Evolutionary conservation across 805 yeast genomes (phyloP), one percentile per base, ranked within the genome.

Genomic region (Zygoascus bituminiphila): DNA sequence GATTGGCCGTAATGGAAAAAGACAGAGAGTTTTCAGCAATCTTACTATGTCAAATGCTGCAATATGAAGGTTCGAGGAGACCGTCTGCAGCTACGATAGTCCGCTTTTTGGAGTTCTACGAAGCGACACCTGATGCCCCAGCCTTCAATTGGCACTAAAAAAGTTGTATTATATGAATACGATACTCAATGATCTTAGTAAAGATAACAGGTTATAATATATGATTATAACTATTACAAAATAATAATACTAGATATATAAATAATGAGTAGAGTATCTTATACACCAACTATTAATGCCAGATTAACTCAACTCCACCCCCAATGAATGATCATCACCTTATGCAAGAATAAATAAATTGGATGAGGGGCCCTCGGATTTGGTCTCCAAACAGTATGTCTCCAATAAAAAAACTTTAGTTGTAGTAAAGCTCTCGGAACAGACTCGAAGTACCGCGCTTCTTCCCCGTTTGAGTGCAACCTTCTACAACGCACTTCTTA

Each of bases 401-500:
- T n/a, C n/a, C n/a, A n/a, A 26, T 26, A 9, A 26, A 14, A 26
- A 17, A 39, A 44, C 9, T 25, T 36, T 17, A 26, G 48, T 47
- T 45, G 42, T 52, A 51, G 38, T 46, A 45, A 35, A 56, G 44
- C 52, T 54, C 57, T 17, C 29, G 29, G 22, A 52, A 54, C 19
- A 49, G 49, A 41, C 19, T 15, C 19, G 46, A 33, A 12, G 33
- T 12, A 42, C 47, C 45, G 7, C 41, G 33, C 20, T 46, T 25
- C 17, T 52, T 26, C 24, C 48, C 51, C 22, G 50, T 21, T 21
- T 23, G 39, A n/a, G 23, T n/a, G 35, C 57, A 53, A n/a, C 36
- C 52, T 15, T 20, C 36, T 19, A 44, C 58, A 14, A 33, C 50
- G 39, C 58, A 56, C 21, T 26, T 37, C 38, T 45, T 39, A 21